Conservation (phyloP, 169 alveolate genomes). For the Eimeria necatrix region DNA sequence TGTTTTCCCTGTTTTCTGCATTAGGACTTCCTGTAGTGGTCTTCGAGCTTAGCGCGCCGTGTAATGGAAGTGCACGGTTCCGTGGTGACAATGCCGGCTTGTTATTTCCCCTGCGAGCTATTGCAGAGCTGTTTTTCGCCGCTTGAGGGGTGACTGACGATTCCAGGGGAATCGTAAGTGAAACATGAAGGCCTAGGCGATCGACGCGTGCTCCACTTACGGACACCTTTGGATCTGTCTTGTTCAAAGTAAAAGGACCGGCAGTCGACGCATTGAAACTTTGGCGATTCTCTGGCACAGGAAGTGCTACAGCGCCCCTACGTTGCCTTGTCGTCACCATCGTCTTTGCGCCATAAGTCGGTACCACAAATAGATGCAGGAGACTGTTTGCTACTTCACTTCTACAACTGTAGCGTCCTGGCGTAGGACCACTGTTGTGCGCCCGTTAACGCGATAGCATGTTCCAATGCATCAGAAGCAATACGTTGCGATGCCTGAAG, state of each 20-base stretch:
- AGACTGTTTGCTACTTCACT: no score
- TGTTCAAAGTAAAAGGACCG: slow-evolving; percentile 27
- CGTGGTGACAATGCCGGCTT: not conserved
- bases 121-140: not conserved
- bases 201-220: slow-evolving; percentile 53
- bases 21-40: not conserved
- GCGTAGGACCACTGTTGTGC: no score
- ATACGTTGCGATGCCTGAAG: no score
- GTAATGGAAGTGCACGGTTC: not conserved
- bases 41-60: not conserved
- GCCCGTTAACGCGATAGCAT: no score
- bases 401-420: no score
- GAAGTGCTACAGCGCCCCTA: slow-evolving; percentile 19
- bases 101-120: not conserved
- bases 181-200: slow-evolving; percentile 36
- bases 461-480: no score
- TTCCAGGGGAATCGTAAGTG: slow-evolving; percentile 58
- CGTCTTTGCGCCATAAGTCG: not conserved
- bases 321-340: slow-evolving; percentile 59
- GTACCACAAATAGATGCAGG: no score
- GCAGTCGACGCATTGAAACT: not conserved
- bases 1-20: not conserved
- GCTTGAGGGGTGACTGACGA: slow-evolving; percentile 7
- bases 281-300: not conserved
- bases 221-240: slow-evolving; percentile 57